Evolutionary conservation across 345 rosid genomes (phyloP).

Genomic region (Pelargonium nanum): DNA sequence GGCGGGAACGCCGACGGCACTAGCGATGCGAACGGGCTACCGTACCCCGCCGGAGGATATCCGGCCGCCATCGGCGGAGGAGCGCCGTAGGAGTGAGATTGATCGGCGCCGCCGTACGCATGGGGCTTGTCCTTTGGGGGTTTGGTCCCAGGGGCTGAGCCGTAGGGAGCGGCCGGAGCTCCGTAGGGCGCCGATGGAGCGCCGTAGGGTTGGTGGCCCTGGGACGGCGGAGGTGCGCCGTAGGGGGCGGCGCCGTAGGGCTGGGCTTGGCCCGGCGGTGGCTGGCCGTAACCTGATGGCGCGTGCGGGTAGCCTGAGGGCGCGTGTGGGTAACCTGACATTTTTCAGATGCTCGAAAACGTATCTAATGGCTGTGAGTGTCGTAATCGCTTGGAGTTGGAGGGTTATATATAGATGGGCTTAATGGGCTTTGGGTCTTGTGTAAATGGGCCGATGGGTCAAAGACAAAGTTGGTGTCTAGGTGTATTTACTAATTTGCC

Average conservation of each 20-base stretch:
- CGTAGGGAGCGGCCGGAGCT: conserved; percentile 34
- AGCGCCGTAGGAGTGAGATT: conserved; percentile 10
- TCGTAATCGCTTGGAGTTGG: not conserved
- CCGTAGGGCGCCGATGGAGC: conserved; percentile 31
- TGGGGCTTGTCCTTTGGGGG: conserved; percentile 60
- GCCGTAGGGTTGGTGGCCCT: no score
- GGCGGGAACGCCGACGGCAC: conserved; percentile 76
- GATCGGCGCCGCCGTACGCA: conserved; percentile 11
- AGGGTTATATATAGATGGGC: not conserved
- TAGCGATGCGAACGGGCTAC: conserved; percentile 60
- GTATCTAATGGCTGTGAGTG: fast-evolving
- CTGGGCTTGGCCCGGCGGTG: conserved; percentile 24
- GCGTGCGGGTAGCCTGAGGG: conserved; percentile 20
- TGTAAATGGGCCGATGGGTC: no score
- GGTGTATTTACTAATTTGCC: no score
- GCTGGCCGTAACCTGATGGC: conserved; percentile 48
- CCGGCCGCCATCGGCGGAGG: conserved; percentile 6
- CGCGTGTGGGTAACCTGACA: conserved; percentile 16
- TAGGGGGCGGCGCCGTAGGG: conserved; percentile 17
- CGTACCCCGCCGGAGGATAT: conserved; percentile 25
- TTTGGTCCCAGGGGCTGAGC: conserved; percentile 33
- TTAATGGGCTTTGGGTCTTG: not conserved
- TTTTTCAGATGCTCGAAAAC: not conserved
- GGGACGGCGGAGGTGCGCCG: no score
- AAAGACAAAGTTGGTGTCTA: no score